Evolutionary conservation across 768 basidiomycete species (phyloP).

Genomic region (Russula lepida): DNA sequence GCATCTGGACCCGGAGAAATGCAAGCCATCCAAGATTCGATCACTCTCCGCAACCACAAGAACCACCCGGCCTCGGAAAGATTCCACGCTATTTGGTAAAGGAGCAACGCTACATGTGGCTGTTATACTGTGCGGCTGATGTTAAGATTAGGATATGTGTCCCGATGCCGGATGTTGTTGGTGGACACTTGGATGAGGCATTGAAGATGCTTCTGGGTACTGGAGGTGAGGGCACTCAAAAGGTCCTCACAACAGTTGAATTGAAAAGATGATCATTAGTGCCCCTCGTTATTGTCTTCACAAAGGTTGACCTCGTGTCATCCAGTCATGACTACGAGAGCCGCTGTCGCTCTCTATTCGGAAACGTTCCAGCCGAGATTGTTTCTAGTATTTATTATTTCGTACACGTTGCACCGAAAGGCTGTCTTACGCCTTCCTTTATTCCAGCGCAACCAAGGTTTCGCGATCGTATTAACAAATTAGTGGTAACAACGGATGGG

Average conservation of each 20-base stretch:
- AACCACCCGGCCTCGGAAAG: background rate
- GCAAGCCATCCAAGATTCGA: background rate
- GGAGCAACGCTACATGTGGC: background rate
- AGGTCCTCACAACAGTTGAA: too few relatives aligned
- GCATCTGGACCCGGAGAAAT: background rate
- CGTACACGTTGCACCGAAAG: background rate
- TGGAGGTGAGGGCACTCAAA: background rate
- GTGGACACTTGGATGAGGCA: background rate
- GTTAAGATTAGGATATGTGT: conserved; percentile 2
- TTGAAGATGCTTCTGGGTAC: background rate
- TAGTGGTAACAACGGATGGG: background rate
- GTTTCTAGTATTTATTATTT: background rate
- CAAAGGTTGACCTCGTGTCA: conserved; percentile 1
- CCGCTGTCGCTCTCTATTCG: background rate
- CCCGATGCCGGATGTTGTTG: background rate
- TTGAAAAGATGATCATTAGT: background rate
- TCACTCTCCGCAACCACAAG: background rate
- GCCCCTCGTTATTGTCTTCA: conserved; percentile 3
- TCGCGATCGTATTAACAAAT: background rate
- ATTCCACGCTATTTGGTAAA: conserved; percentile 11
- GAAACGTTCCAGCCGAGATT: background rate
- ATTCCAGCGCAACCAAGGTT: background rate
- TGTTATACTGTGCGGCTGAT: background rate
- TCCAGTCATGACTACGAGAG: background rate
- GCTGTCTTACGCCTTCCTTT: background rate